phyloP scores from a whole-genome alignment of 768 basidiomycete genomes.

The Aureoboletus auriporus region DNA sequence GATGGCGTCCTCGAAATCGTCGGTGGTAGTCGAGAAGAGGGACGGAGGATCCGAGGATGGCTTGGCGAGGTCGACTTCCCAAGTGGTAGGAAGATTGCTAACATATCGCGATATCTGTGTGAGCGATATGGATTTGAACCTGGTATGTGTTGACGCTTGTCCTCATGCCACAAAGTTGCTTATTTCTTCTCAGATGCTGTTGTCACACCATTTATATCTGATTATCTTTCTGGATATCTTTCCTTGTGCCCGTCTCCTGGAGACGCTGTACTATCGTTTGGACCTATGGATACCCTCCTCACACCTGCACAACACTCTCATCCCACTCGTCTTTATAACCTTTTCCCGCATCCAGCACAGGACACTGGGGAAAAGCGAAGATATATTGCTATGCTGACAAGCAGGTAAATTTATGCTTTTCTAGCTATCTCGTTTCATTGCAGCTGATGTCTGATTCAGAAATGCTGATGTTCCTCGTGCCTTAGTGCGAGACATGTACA shows the following conservation, averaged over 20 bases:
- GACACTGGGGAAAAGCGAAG: constrained; percentile 67
- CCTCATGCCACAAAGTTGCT: background rate
- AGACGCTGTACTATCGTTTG: constrained; percentile 76
- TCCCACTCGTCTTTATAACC: constrained; percentile 68
- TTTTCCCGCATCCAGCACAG: constrained; percentile 82
- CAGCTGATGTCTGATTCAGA: constrained; percentile 32
- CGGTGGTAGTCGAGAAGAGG: constrained; percentile 72
- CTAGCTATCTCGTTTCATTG: background rate
- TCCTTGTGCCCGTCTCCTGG: constrained; percentile 68
- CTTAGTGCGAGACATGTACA: constrained; percentile 86
- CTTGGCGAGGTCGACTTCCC: constrained; percentile 77
- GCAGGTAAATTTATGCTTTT: constrained; percentile 45
- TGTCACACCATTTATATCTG: constrained; percentile 73
- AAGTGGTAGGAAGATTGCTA: constrained; percentile 60
- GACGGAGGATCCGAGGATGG: constrained; percentile 68
- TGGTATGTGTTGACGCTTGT: constrained; percentile 37
- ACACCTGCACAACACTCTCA: constrained; percentile 72
- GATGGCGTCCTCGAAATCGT: constrained; percentile 75
- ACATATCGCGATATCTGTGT: constrained; percentile 68
- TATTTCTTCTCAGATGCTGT: constrained; percentile 51
- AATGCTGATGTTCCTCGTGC: constrained; percentile 85
- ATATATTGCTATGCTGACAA: constrained; percentile 68
- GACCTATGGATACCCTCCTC: constrained; percentile 75
- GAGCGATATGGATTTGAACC: constrained; percentile 80
- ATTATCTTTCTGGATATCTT: constrained; percentile 72